Evolutionary conservation across 768 basidiomycete species (phyloP).

Genomic region (Cystobasidiopsis lactophilus): DNA sequence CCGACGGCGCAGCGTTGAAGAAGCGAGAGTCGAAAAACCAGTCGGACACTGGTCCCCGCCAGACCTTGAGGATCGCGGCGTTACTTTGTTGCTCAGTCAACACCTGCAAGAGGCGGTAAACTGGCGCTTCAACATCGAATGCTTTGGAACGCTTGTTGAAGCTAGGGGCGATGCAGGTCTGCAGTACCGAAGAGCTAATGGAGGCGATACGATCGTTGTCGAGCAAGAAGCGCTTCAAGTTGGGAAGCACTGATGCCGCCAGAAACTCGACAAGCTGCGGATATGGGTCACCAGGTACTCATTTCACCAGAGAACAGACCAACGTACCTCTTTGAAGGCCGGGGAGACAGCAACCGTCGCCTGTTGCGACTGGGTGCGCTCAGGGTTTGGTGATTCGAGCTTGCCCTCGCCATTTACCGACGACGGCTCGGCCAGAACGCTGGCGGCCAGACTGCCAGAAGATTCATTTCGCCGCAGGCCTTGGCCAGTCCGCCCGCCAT

Average conservation of each 20-base stretch:
- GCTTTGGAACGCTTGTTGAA: slow-evolving; percentile 49
- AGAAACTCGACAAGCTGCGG: slow-evolving; percentile 49
- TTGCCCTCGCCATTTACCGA: too few species aligned
- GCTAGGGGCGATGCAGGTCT: slow-evolving; percentile 59
- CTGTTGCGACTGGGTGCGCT: background rate
- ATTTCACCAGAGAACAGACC: background rate
- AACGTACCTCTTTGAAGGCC: background rate
- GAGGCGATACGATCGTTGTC: slow-evolving; percentile 63
- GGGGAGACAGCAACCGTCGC: background rate
- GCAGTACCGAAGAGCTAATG: slow-evolving; percentile 61
- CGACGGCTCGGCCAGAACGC: too few species aligned
- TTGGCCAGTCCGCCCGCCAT: slow-evolving; percentile 40
- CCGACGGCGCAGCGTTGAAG: slow-evolving; percentile 47
- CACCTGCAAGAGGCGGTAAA: slow-evolving; percentile 49
- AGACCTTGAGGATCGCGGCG: slow-evolving; percentile 54
- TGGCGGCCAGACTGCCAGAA: too few species aligned
- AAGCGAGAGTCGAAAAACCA: slow-evolving; percentile 64
- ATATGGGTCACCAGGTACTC: background rate
- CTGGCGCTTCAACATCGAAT: slow-evolving; percentile 46
- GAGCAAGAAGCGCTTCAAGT: slow-evolving; percentile 50
- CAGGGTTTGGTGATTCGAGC: too few species aligned
- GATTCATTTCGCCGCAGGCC: slow-evolving; percentile 1
- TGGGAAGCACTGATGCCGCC: slow-evolving; percentile 44
- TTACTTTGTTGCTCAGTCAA: slow-evolving; percentile 45
- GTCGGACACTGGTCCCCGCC: slow-evolving; percentile 59